Conservation (phyloP, 1,284 basidiomycete genomes). For the Trichosporon ovoides region DNA sequence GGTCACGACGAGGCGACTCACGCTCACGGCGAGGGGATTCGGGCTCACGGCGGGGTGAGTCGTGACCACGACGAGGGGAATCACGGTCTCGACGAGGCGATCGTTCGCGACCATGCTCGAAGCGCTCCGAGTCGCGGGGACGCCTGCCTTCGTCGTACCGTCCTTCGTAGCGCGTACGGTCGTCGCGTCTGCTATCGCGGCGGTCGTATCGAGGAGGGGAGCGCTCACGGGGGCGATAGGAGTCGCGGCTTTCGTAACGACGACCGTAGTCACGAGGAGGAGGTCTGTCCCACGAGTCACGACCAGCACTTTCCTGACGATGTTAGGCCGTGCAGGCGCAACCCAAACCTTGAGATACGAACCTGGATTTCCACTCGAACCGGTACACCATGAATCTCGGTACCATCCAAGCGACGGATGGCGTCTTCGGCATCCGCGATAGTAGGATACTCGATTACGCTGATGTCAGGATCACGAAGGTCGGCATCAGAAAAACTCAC, state of each 20-base stretch:
- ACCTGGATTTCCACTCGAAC: constrained; percentile 42
- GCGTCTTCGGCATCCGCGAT: constrained; percentile 86
- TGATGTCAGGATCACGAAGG: constrained; percentile 40
- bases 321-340: background rate
- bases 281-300: constrained; percentile 21
- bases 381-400: constrained; percentile 43
- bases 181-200: constrained; percentile 20
- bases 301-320: constrained; percentile 16
- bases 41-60: background rate
- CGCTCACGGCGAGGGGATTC: background rate
- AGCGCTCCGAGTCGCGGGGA: constrained; percentile 20
- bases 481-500: constrained; percentile 56
- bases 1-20: background rate
- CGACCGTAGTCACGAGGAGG: constrained; percentile 22
- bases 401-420: constrained; percentile 72
- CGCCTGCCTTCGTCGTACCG: constrained; percentile 26
- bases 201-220: constrained; percentile 32
- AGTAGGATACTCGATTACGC: constrained; percentile 80
- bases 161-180: constrained; percentile 18
- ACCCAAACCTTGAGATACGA: constrained; percentile 10
- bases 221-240: constrained; percentile 18
- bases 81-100: constrained; percentile 20
- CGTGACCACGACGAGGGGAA: background rate
- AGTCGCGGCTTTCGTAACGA: constrained; percentile 25
- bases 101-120: constrained; percentile 18